Base-by-base conservation (phyloP, 2,329 filamentous ascomycete species). In the Aurifilum marmelostoma region DNA sequence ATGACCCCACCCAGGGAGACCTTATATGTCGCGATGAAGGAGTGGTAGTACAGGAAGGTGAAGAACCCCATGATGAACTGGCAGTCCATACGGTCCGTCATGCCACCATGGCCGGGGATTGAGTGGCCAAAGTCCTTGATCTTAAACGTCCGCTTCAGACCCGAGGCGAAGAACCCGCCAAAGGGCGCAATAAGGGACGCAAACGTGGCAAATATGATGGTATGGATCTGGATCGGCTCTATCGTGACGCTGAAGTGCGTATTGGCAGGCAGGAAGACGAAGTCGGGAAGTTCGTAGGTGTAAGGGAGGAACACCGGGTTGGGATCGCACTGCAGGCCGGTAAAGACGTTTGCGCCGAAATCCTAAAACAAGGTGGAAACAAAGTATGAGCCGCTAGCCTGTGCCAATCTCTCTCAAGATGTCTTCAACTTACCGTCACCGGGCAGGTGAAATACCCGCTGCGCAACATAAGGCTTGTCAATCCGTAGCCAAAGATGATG, bases 11-110 rank as follows among this genome's bases (percentile, higher is more conserved):
- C 96, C 27, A 97, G 90, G 68, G 86, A 93, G 52, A 92, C 89
- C 80, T 95, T 93, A 84, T 97, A 89, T 8, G 93, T 86, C 4
- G 94, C 94, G 76, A 99, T 95, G 79, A 99, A 99, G 76, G 92
- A 96, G 79, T 97, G 94, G 82, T 97, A 99, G 83, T 99, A 99
- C 87, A 99, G 94, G 83, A 94, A 98, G 21, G 95, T 89, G 76
- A 99, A 98, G 81, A 97, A 96, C 11, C 96, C 96, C 96, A 99
- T 99, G 83, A 98, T 98, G 83, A 99, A 99, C 78, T 99, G 96
- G 80, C 96, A 99, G 78, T 99, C 96, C 95, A 99, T 98, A 71
- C 96, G 92, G 79, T 99, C 96, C 21, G 96, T 99, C 83, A 99
- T 98, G 74, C 96, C 96, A 71, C 96, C 96, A 76, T 99, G 96